Evolutionary conservation across 768 basidiomycete genomes (phyloP).

Genomic region (Mycena olivaceomarginata): DNA sequence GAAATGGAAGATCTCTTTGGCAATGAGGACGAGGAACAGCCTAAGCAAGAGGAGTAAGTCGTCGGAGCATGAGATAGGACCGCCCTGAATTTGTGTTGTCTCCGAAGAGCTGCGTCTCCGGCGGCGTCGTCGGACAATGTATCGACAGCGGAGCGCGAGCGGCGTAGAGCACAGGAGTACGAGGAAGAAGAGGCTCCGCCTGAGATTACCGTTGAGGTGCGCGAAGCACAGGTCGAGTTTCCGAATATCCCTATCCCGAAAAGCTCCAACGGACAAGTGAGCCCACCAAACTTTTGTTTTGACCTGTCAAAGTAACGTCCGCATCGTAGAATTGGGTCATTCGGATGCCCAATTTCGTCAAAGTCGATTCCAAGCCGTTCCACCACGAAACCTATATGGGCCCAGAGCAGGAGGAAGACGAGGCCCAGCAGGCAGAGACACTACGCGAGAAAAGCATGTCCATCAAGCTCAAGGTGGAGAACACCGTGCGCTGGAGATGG

Average conservation of each 20-base stretch:
- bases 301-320: slow-evolving; percentile 31
- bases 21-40: slow-evolving; percentile 75
- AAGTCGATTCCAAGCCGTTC: slow-evolving; percentile 92
- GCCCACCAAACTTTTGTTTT: slow-evolving; percentile 46
- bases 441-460: slow-evolving; percentile 88
- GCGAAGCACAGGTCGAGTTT: slow-evolving; percentile 85
- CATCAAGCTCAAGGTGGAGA: slow-evolving; percentile 93
- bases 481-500: slow-evolving; percentile 98
- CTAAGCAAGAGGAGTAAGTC: slow-evolving; percentile 71
- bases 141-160: slow-evolving; percentile 77
- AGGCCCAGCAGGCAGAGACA: slow-evolving; percentile 73
- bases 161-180: slow-evolving; percentile 86
- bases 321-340: slow-evolving; percentile 88
- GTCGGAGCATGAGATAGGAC: slow-evolving; percentile 33
- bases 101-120: slow-evolving; percentile 62
- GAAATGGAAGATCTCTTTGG: slow-evolving; percentile 90
- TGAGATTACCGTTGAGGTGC: slow-evolving; percentile 71
- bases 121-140: slow-evolving; percentile 78
- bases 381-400: slow-evolving; percentile 91
- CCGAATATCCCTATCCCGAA: slow-evolving; percentile 92
- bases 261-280: slow-evolving; percentile 88
- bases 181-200: slow-evolving; percentile 84
- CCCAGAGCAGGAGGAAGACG: slow-evolving; percentile 87
- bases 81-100: slow-evolving; percentile 32
- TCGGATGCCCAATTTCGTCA: slow-evolving; percentile 95